Conservation (phyloP, 148 eudicot species). For the Limonium bicolor region DNA sequence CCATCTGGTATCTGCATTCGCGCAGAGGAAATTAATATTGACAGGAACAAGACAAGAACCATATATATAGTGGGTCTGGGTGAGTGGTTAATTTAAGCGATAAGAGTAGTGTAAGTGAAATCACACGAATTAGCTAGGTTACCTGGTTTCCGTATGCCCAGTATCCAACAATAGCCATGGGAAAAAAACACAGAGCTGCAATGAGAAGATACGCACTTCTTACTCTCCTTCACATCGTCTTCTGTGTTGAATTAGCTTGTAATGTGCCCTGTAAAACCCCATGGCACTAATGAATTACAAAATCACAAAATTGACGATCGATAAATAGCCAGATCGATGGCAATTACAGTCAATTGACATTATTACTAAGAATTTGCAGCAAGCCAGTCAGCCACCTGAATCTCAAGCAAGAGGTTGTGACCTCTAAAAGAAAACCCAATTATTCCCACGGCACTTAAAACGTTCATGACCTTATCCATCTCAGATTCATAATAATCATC, state of each 20-base stretch:
- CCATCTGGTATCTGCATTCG: slow-evolving; percentile 14
- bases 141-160: slow-evolving; percentile 54
- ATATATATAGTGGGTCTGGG: too few relatives aligned
- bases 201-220: slow-evolving; percentile 21
- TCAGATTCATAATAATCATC: slow-evolving; percentile 3
- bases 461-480: slow-evolving; percentile 2
- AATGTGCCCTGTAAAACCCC: slow-evolving; percentile 58
- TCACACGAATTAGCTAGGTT: neutral
- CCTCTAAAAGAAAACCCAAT: slow-evolving; percentile 55
- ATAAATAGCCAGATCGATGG: too few relatives aligned
- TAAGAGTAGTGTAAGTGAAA: neutral
- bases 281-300: too few relatives aligned
- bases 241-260: slow-evolving; percentile 18
- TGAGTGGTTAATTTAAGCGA: too few relatives aligned
- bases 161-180: slow-evolving; percentile 48
- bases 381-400: slow-evolving; percentile 37
- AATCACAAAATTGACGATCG: too few relatives aligned
- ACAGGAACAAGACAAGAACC: too few relatives aligned
- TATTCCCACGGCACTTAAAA: slow-evolving; percentile 28
- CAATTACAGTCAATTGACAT: too few relatives aligned
- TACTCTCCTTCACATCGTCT: slow-evolving; percentile 44
- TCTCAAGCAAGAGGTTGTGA: slow-evolving; percentile 64
- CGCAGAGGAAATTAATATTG: too few relatives aligned
- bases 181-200: slow-evolving; percentile 32
- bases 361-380: too few relatives aligned